These are phyloP conservation scores for Plasmodium gaboni DNA, from an alignment of 169 alveolate genomes.

Conservation along the genomic window DNA sequence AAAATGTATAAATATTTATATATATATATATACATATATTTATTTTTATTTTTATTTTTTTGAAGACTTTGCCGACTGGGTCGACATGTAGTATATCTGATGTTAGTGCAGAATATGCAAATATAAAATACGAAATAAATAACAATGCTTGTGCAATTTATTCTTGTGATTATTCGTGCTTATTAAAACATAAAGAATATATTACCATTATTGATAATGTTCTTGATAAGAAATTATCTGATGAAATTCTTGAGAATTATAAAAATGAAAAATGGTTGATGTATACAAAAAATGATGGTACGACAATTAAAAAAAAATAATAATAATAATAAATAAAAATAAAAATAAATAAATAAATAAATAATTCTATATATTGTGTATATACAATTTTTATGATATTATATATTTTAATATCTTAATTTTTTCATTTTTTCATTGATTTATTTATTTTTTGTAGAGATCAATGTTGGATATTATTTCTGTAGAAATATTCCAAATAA, in stretches of 20 bases:
- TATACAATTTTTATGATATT: neutral
- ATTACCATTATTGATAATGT: constrained; percentile 20
- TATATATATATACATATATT: neutral
- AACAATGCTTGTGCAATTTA: constrained; percentile 9
- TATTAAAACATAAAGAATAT: neutral
- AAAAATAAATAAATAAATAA: neutral
- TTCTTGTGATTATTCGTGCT: neutral
- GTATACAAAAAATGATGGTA: constrained; percentile 66
- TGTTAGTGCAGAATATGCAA: constrained; percentile 44
- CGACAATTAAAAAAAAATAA: neutral
- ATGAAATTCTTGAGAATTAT: constrained; percentile 23
- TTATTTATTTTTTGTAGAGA: constrained; percentile 8
- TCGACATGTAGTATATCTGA: neutral
- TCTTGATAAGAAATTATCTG: neutral
- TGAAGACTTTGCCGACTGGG: constrained; percentile 5
- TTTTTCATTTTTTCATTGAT: neutral
- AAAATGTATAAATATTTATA: neutral
- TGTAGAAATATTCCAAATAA: constrained; percentile 44
- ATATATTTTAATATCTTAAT: neutral
- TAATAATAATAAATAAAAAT: neutral
- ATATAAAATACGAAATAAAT: constrained; percentile 27
- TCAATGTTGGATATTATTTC: constrained; percentile 45
- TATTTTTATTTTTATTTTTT: neutral
- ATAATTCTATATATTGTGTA: neutral
- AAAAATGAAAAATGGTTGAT: constrained; percentile 30